Evolutionary conservation across 257 asterid genomes (phyloP), one percentile per base, ranked within the genome.

Genomic region (Ajuga chamaepitys): DNA sequence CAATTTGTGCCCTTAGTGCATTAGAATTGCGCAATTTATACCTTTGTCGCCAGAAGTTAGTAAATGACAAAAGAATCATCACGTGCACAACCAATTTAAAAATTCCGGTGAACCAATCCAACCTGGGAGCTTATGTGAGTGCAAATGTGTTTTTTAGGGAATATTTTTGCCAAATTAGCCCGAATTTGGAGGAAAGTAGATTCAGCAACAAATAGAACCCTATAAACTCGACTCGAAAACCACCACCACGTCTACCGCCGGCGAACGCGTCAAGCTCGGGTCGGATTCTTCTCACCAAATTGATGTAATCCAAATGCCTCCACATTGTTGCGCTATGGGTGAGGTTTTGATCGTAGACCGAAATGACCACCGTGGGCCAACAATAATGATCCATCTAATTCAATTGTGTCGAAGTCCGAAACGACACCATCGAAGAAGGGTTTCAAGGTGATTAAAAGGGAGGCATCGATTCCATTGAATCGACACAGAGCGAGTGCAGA

Each of bases 291-390:
- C 73, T 70, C 42, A 93, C 62, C 7, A 85, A 74, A 24, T 72
- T 76, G 14, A 93, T 82, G 53, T 62, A 68, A 74, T 93, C 99
- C 22, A 89, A 66, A 60, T 93, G 99, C 8, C 97, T 93, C 46
- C 99, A 67, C 7, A 84, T 83, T 7, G 96, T 83, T 3, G 77
- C 88, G 0, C 81, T 57, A 54, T 81, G 96, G 50, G 79, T 72
- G 35, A 93, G 80, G 67, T 78, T 87, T 97, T 96, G 87, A 74
- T 93, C 99, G 41, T 87, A 93, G 64, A 93, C 86, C 24, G 97
- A 82, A 50, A 93, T 87, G 96, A 2, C 99, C 99, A 9, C 95
- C 96, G 72, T 93, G 96, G 38, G 95, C 99, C 4, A 80, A 77
- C 92, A 94, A 87, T 0, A 89, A 60, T 17, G 97, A 89, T 3